Evolutionary conservation across 352 stramenopile genomes (phyloP), one percentile per base, ranked within the genome.

Genomic region (Pythium utonaiense): DNA sequence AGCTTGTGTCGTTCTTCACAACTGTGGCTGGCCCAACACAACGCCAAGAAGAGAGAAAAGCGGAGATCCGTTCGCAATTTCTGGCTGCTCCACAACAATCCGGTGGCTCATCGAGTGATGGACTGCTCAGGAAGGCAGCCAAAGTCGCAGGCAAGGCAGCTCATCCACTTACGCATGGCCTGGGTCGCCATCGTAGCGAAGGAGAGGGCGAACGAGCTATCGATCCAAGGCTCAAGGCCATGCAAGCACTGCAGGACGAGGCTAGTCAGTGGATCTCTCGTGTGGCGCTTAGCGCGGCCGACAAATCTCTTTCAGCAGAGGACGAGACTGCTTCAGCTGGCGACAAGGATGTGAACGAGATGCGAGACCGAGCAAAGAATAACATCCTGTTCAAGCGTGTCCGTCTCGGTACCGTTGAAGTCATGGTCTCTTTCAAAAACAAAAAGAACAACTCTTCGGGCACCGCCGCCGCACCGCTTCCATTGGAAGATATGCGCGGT

Each of bases 361-460:
- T 73, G 62, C 80, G 74, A 19, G 74, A 83, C 12, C 59, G 71
- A 24, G 62, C 63, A 2, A 82, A 70, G 41, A 83, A 62, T 54
- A 83, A 69, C 30, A 88, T 92, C 42, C 24, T 89, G 48, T 95
- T 95, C 66, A 91, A 91, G 56, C 83, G 75, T 14, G 89, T 93
- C 53, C 82, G 83, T 1, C 69, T 95, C 7, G 86, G 86, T 38
- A 85, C 77, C 28, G 63, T 95, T 24, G 76, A 93, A 21, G 77
- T 91, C 28, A 66, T 91, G 42, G 64, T 93, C 19, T 93, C 80
- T 1, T 95, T 91, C 74, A 91, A 89, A 56, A 82, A 90, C 82
- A 89, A 88, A 52, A 83, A 78, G 62, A 73, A 51, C 44, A 67
- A 59, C 30, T 53, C 19, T 33, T 68, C 22, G 21, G 62, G 6